Evolutionary conservation across 768 basidiomycete species (phyloP), one percentile per base, ranked within the genome.

Genomic region (Trametes cinnabarina): DNA sequence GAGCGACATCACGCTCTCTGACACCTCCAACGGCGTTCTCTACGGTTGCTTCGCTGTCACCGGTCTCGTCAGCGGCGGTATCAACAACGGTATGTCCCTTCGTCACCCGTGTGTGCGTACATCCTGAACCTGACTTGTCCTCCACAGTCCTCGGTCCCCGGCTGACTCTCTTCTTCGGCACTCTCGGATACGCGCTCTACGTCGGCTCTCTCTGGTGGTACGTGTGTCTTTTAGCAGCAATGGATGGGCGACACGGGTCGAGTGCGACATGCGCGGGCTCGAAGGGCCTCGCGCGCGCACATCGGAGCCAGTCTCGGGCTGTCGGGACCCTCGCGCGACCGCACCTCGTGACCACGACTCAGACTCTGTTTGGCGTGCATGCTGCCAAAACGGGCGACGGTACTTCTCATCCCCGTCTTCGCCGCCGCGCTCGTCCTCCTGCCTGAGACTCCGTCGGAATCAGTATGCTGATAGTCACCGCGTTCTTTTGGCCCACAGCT

Each of bases 151-250:
- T 84, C n/a, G 82, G 82, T 2, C 76, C 80, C 23, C 73, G 76
- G 15, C 56, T 76, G 10, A 82, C 83, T 0, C 73, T 84, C 19
- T 74, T 74, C 64, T 39, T 83, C 55, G 83, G 82, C 5, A 77
- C 81, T 2, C 73, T 73, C 50, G 83, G 82, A 41, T 84, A 84
- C 59, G 73, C 78, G 1, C 65, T 82, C 47, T 82, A 82, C 57
- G 73, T 82, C 30, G 77, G 80, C 12, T 66, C 80, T 0, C 73
- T 73, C 51, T 74, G 79, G 79, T 80, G 72, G 72, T 73, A 55
- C 25, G 73, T 67, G 32, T 17, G 35, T 35, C 19, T 41, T 47
- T 28, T 14, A 28, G 34, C 51, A 19, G n/a, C 34, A 15, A 8
- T 28, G 19, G n/a, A 51, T 10, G 1, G 19, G 17, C 51, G 25